Base-by-base conservation (phyloP, 2,329 filamentous ascomycete species). In the Tolypocladium tropicale region DNA sequence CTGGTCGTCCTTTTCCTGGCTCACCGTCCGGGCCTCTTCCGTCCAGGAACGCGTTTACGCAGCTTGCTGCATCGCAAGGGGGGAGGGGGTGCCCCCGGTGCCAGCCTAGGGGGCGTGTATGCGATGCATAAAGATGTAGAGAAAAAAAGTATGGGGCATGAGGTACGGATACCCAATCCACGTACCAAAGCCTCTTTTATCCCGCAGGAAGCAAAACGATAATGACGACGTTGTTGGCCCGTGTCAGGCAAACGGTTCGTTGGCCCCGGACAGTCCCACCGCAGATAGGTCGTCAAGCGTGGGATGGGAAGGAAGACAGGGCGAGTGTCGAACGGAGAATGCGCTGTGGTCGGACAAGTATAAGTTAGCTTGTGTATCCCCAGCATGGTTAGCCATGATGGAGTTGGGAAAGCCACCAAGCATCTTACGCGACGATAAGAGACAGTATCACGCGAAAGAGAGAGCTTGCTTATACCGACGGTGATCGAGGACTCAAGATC, bases 151-250 rank as follows among this genome's bases (percentile, higher is more conserved):
- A 71, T 71, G 68, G 68, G 66, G 64, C 66, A 63, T 63, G 58
- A 69, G 64, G 69, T 72, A 72, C 60, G 67, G 69, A 66, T 72
- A 72, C 70, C 70, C 70, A 72, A 72, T 71, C 64, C 66, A 70
- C 62, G 66, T 64, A 69, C 66, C 63, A 65, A 67, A 64, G 64
- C 62, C 63, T 66, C 66, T 64, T 70, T 67, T 68, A 65, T 68
- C 67, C 68, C 65, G 68, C 69, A 71, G 64, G 61, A 62, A 64
- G 60, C 61, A 66, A 61, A 58, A 64, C 60, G 61, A 66, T 59
- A 60, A 62, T 63, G 61, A 64, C 55, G 57, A 61, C 60, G 57
- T 55, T 61, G 65, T 65, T 67, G 66, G 64, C 59, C 62, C 59
- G 61, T 60, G 59, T 61, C 57, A 60, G 56, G 58, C 50, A 59